phyloP scores from a whole-genome alignment of 169 alveolate genomes.

The Plasmodium knowlesi region DNA sequence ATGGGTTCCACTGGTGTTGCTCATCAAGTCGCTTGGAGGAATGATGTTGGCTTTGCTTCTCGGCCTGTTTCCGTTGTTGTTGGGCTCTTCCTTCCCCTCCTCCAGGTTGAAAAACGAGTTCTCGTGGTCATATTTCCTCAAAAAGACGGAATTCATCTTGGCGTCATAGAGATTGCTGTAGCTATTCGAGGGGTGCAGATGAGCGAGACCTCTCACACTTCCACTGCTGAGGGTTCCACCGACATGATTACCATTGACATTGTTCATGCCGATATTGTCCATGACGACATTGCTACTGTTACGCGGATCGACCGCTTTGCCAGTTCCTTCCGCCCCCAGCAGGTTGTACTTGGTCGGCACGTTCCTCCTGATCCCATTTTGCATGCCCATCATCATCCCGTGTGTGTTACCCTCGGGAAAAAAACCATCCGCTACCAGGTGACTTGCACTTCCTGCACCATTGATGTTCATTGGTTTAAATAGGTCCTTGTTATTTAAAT shows the following conservation, averaged over 20 bases:
- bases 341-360: not conserved
- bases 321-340: not conserved
- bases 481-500: not conserved
- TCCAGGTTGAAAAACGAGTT: conserved; percentile 5
- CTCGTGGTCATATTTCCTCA: conserved; percentile 8
- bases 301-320: not conserved
- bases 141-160: conserved; percentile 16
- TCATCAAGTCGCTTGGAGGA: conserved; percentile 5
- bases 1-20: not conserved
- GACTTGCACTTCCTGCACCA: not conserved
- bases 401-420: not conserved
- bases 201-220: not conserved
- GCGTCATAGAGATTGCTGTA: conserved; percentile 22
- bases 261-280: too few species aligned
- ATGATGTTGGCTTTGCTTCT: not conserved
- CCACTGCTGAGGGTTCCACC: not conserved
- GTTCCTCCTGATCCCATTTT: conserved; percentile 1
- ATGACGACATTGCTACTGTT: not conserved
- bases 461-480: not conserved
- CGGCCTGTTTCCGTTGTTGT: not conserved
- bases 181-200: not conserved
- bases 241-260: too few species aligned
- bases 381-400: not conserved
- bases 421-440: not conserved
- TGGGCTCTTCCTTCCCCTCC: conserved; percentile 21